Conservation (phyloP, 495 filamentous ascomycete species). For the Glutinoglossum americanum region DNA sequence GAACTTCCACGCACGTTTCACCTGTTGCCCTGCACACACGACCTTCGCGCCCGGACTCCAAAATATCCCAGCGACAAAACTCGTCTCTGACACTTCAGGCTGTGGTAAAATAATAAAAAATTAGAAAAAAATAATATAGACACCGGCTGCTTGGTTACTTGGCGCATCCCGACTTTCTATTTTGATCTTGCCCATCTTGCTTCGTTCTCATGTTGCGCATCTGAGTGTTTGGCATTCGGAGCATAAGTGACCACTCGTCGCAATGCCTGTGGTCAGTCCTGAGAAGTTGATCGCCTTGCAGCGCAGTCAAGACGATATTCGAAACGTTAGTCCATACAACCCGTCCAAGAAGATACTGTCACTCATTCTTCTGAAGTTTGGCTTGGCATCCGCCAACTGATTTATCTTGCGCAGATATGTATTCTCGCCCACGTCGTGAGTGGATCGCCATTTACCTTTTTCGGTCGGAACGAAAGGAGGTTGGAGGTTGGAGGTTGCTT, state of each 20-base stretch:
- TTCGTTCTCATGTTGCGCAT: too few relatives aligned
- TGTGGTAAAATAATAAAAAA: too few relatives aligned
- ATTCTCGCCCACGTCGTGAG: conserved; percentile 90
- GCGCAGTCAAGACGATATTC: conserved; percentile 60
- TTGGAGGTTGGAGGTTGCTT: neutral
- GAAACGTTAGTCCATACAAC: conserved; percentile 46
- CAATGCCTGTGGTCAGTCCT: conserved; percentile 73
- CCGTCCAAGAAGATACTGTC: neutral
- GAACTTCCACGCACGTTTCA: neutral
- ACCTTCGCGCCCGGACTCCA: too few relatives aligned
- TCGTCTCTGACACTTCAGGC: too few relatives aligned
- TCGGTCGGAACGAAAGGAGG: neutral
- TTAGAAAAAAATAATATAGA: too few relatives aligned
- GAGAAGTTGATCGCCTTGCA: conserved; percentile 75
- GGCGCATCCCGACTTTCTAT: neutral
- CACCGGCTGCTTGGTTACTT: too few relatives aligned
- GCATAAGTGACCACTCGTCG: conserved; percentile 9
- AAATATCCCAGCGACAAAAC: too few relatives aligned
- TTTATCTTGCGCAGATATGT: conserved; percentile 49
- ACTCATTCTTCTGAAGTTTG: conserved; percentile 8
- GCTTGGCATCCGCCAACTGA: conserved; percentile 3
- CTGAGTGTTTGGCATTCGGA: too few relatives aligned
- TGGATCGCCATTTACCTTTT: conserved; percentile 9
- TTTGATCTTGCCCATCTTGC: neutral
- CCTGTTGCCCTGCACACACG: neutral